These are phyloP conservation scores for Grigorovia transvaalensis DNA, from an alignment of 805 yeast species.

Conservation along the genomic window DNA sequence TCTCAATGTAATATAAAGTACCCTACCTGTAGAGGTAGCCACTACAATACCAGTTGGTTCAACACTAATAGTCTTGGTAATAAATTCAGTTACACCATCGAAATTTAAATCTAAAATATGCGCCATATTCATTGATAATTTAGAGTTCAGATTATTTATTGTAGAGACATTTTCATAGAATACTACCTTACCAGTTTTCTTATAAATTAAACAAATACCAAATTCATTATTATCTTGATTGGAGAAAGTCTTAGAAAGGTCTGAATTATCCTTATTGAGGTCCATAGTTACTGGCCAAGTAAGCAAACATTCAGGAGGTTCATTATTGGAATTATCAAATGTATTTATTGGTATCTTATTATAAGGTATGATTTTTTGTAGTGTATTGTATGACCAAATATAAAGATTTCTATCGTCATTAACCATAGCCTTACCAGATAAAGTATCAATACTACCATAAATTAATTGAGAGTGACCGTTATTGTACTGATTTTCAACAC, in stretches of 20 bases:
- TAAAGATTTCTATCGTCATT: slow-evolving; percentile 41
- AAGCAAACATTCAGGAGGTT: slow-evolving; percentile 18
- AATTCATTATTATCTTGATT: slow-evolving; percentile 30
- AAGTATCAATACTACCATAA: slow-evolving; percentile 27
- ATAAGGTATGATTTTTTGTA: slow-evolving; percentile 41
- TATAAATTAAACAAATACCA: slow-evolving; percentile 59
- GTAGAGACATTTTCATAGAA: slow-evolving; percentile 65
- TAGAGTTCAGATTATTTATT: slow-evolving; percentile 20
- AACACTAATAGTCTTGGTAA: slow-evolving; percentile 46
- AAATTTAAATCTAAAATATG: slow-evolving; percentile 17
- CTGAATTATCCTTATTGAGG: background rate
- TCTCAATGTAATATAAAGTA: slow-evolving; percentile 49
- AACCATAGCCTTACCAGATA: slow-evolving; percentile 38
- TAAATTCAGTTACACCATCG: slow-evolving; percentile 34
- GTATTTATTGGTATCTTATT: slow-evolving; percentile 22
- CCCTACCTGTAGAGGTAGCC: slow-evolving; percentile 61
- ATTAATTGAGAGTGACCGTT: too few species aligned
- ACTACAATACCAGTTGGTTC: slow-evolving; percentile 68
- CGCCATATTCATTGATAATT: slow-evolving; percentile 20
- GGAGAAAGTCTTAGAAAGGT: background rate
- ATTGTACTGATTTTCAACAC: background rate
- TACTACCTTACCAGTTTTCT: slow-evolving; percentile 45
- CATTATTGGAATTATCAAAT: slow-evolving; percentile 7
- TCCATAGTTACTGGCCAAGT: slow-evolving; percentile 23
- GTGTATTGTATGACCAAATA: slow-evolving; percentile 56